Evolutionary conservation across 202 grass and related monocot genomes (phyloP).

Genomic region (Musa balbisiana): DNA sequence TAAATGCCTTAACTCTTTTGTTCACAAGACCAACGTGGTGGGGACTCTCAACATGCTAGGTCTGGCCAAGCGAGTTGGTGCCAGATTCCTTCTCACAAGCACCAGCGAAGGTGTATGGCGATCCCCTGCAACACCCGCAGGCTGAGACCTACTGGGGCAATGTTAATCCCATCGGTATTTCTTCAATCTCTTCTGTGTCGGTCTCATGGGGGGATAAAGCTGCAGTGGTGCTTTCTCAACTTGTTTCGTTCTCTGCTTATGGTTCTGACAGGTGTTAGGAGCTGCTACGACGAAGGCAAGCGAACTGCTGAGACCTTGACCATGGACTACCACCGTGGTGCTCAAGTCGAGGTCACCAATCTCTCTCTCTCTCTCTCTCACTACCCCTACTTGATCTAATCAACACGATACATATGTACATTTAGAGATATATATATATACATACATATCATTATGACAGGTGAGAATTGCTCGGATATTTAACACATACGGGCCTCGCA

Average conservation of each 20-base stretch:
- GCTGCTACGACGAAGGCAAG: constrained; percentile 97
- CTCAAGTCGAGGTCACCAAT: constrained; percentile 55
- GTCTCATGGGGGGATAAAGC: too few species aligned
- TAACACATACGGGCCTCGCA: constrained; percentile 92
- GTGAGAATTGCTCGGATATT: constrained; percentile 97
- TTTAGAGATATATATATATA: background rate
- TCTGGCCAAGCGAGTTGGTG: constrained; percentile 80
- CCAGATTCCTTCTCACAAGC: constrained; percentile 76
- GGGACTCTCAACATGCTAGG: constrained; percentile 98
- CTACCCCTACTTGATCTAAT: background rate
- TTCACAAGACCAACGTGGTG: constrained; percentile 86
- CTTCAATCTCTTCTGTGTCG: too few species aligned
- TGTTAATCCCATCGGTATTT: constrained; percentile 84
- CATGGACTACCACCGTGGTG: constrained; percentile 96
- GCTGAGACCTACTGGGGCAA: constrained; percentile 94
- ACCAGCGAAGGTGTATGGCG: constrained; percentile 96
- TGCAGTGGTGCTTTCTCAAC: too few species aligned
- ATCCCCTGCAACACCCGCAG: constrained; percentile 90
- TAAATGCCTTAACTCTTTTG: constrained; percentile 29
- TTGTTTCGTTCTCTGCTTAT: background rate
- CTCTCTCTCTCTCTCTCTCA: background rate
- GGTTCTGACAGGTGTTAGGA: constrained; percentile 49
- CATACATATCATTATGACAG: constrained; percentile 15
- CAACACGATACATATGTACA: background rate
- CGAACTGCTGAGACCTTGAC: constrained; percentile 89